Conservation (phyloP, 352 stramenopile species). For the Phytopythium montanum region DNA sequence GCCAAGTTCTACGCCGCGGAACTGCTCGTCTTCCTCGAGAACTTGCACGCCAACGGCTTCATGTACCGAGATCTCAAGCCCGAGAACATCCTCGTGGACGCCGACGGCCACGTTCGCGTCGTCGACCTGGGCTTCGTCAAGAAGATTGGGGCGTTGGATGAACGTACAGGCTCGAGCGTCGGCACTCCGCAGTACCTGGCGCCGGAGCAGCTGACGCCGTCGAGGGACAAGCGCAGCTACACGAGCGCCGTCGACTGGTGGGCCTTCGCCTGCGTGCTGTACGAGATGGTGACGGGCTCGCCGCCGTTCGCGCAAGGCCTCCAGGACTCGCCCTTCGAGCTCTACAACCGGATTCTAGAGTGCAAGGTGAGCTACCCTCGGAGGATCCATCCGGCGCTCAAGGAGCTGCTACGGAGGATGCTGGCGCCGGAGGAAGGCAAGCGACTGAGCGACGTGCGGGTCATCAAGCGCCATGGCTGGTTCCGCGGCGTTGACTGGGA, state of each 20-base stretch:
- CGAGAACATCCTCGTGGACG: constrained; percentile 88
- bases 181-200: constrained; percentile 73
- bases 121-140: constrained; percentile 74
- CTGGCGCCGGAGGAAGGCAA: constrained; percentile 47
- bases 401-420: constrained; percentile 67
- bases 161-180: constrained; percentile 50
- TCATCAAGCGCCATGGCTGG: constrained; percentile 62
- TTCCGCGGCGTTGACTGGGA: constrained; percentile 67
- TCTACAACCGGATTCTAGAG: constrained; percentile 79
- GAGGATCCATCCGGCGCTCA: constrained; percentile 35
- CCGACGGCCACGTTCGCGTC: constrained; percentile 55
- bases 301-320: constrained; percentile 79
- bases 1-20: constrained; percentile 79
- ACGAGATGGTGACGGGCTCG: constrained; percentile 67
- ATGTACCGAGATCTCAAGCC: constrained; percentile 91
- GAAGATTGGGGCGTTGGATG: constrained; percentile 20
- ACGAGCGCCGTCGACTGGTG: constrained; percentile 81
- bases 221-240: constrained; percentile 56
- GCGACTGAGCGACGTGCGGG: constrained; percentile 37
- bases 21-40: constrained; percentile 55
- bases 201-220: constrained; percentile 69
- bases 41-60: constrained; percentile 42
- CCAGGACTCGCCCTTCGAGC: constrained; percentile 82
- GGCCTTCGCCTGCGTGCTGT: constrained; percentile 78
- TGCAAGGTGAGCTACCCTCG: constrained; percentile 53